Percentiles rank a stretch among this genome's conserved stretches.
Conservation (phyloP, 1,284 basidiomycete species). For the Phellinidium pouzarii region DNA sequence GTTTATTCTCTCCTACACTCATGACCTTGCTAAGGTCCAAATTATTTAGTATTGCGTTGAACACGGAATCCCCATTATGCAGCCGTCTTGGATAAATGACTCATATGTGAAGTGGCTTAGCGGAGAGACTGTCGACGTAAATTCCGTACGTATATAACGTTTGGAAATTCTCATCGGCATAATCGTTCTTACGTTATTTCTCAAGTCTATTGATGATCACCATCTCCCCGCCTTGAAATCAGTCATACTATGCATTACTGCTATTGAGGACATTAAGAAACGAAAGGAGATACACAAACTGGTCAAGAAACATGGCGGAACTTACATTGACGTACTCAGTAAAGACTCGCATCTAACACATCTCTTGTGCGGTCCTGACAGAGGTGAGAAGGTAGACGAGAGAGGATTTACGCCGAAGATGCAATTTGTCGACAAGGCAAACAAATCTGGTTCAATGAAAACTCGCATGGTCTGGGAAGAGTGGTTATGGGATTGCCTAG, state of each 20-base stretch:
- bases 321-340: slow-evolving; percentile 54
- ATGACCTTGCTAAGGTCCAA: not conserved
- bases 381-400: slow-evolving; percentile 42
- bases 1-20: slow-evolving; percentile 5
- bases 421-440: slow-evolving; percentile 62
- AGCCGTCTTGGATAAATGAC: slow-evolving; percentile 64
- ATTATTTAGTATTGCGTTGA: slow-evolving; percentile 62
- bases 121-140: slow-evolving; percentile 67
- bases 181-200: slow-evolving; percentile 8
- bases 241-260: slow-evolving; percentile 59
- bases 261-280: slow-evolving; percentile 47
- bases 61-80: slow-evolving; percentile 66
- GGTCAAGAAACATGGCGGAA: slow-evolving; percentile 46
- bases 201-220: slow-evolving; percentile 46
- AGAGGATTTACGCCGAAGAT: slow-evolving; percentile 40
- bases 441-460: slow-evolving; percentile 51
- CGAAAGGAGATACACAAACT: slow-evolving; percentile 53
- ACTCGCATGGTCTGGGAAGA: slow-evolving; percentile 77
- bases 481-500: slow-evolving; percentile 79
- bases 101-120: slow-evolving; percentile 65
- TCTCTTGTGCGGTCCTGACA: slow-evolving; percentile 35
- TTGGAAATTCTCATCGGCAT: slow-evolving; percentile 1
- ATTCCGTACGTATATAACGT: slow-evolving; percentile 32
- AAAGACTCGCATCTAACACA: slow-evolving; percentile 41
- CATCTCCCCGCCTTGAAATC: slow-evolving; percentile 61